Percentiles rank a stretch among this genome's conserved stretches.
These are phyloP conservation scores for Zygotorulaspora danielsina DNA, from an alignment of 805 yeast species.

Conservation along the genomic window DNA sequence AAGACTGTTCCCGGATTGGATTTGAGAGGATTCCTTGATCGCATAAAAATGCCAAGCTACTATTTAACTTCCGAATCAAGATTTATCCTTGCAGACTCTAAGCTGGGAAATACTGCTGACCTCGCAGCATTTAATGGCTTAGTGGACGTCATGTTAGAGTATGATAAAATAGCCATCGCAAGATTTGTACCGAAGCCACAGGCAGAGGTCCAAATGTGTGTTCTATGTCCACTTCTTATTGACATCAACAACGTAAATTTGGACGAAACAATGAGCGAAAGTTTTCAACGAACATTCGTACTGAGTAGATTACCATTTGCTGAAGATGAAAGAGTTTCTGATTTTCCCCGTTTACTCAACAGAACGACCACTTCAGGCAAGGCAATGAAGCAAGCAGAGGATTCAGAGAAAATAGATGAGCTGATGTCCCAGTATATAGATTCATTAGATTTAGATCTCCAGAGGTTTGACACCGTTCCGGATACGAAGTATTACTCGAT, in stretches of 20 bases:
- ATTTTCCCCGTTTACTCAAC: slow-evolving; percentile 41
- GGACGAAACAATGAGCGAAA: slow-evolving; percentile 9
- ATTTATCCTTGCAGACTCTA: slow-evolving; percentile 43
- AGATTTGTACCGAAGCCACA: slow-evolving; percentile 53
- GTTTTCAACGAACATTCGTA: slow-evolving; percentile 38
- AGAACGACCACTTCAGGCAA: slow-evolving; percentile 35
- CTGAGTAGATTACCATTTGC: slow-evolving; percentile 61
- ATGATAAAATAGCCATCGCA: slow-evolving; percentile 52
- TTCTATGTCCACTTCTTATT: slow-evolving; percentile 46
- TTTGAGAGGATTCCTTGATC: slow-evolving; percentile 54
- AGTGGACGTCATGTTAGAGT: slow-evolving; percentile 48
- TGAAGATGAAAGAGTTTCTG: slow-evolving; percentile 68
- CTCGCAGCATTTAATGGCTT: slow-evolving; percentile 43
- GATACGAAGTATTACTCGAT: slow-evolving; percentile 11
- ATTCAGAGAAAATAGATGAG: slow-evolving; percentile 39
- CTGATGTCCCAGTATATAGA: slow-evolving; percentile 45
- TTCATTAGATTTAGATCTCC: slow-evolving; percentile 40
- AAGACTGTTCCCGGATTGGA: slow-evolving; percentile 53
- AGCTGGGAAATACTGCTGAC: slow-evolving; percentile 38
- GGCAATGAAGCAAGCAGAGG: slow-evolving; percentile 23
- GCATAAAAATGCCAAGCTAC: slow-evolving; percentile 50
- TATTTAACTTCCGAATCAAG: slow-evolving; percentile 56
- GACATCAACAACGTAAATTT: slow-evolving; percentile 13
- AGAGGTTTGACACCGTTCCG: neutral
- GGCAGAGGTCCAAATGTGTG: slow-evolving; percentile 51